Evolutionary conservation across 2,329 filamentous ascomycete species (phyloP).

Genomic region (Herpotrichia juniperi): DNA sequence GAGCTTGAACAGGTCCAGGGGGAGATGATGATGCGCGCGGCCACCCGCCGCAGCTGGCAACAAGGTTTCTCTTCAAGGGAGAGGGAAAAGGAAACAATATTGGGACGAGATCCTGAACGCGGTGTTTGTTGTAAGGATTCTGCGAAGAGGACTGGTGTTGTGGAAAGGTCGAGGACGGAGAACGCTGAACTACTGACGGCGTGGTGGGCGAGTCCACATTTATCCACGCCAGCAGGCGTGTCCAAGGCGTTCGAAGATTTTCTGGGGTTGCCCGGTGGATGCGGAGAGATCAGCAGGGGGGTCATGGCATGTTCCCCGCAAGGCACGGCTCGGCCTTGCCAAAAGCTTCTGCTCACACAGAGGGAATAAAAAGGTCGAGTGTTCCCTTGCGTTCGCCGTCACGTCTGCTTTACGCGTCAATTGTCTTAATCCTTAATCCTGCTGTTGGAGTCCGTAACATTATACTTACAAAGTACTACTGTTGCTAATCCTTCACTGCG

Average conservation of each 20-base stretch:
- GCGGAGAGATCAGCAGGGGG: constrained; percentile 14
- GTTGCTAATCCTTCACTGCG: neutral
- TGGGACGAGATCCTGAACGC: constrained; percentile 6
- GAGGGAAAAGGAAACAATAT: constrained; percentile 10
- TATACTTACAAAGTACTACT: neutral
- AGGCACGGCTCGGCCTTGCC: constrained; percentile 9
- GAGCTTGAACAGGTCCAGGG: constrained; percentile 33
- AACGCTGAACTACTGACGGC: neutral
- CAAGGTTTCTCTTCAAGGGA: constrained; percentile 15
- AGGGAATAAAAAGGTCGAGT: constrained; percentile 1
- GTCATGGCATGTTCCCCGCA: neutral
- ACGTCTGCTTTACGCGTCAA: constrained; percentile 18
- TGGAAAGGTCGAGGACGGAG: constrained; percentile 1
- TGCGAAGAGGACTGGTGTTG: constrained; percentile 8
- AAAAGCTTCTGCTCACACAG: constrained; percentile 1
- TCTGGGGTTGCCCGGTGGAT: neutral
- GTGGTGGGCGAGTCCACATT: neutral
- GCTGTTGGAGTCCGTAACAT: neutral
- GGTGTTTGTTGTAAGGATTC: constrained; percentile 18
- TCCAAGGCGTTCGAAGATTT: neutral
- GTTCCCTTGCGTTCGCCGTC: constrained; percentile 7
- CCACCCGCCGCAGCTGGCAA: constrained; percentile 5
- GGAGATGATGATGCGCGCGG: constrained; percentile 36
- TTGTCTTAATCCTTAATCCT: constrained; percentile 13
- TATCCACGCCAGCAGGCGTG: neutral